phyloP scores from a whole-genome alignment of 2,329 filamentous ascomycete species.

The Stagonosporopsis chrysanthemi region DNA sequence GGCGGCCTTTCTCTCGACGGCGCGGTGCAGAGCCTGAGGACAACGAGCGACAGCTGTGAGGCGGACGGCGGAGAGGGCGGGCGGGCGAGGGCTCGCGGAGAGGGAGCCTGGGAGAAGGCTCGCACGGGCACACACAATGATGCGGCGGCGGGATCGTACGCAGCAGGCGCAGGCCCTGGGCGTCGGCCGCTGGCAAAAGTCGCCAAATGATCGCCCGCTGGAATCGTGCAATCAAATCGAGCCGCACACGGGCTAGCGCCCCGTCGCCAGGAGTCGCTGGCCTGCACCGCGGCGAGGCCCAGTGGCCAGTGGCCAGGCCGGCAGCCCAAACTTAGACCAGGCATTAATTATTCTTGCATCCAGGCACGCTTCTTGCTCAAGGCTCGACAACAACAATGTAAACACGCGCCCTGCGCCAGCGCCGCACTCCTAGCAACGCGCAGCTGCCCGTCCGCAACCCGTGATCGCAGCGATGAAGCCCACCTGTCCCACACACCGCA shows the following conservation, averaged over 20 bases:
- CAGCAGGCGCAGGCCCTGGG: too few relatives aligned
- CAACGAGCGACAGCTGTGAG: constrained; percentile 2
- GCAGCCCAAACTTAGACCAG: constrained; percentile 12
- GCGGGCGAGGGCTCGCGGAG: constrained; percentile 6
- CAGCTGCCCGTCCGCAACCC: not conserved
- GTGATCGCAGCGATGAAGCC: not conserved
- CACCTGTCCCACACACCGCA: not conserved
- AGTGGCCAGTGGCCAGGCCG: too few relatives aligned
- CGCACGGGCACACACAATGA: constrained; percentile 26
- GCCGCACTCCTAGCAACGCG: not conserved
- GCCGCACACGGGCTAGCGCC: constrained; percentile 13
- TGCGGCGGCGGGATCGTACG: constrained; percentile 16
- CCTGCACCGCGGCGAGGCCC: not conserved
- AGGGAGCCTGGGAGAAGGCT: constrained; percentile 14
- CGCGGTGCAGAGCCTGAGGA: constrained; percentile 1
- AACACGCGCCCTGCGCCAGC: constrained; percentile 1
- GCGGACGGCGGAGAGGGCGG: constrained; percentile 3
- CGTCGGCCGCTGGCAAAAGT: constrained; percentile 20
- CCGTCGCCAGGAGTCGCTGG: constrained; percentile 4
- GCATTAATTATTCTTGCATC: not conserved
- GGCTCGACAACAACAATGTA: not conserved
- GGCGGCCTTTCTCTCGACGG: constrained; percentile 5
- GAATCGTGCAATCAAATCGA: constrained; percentile 24
- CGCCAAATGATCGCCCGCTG: constrained; percentile 24
- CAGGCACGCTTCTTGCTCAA: constrained; percentile 17